Percentiles rank a stretch among this genome's conserved stretches.
Conservation (phyloP, 1,139 yeast species). For the Pichia sp. region DNA sequence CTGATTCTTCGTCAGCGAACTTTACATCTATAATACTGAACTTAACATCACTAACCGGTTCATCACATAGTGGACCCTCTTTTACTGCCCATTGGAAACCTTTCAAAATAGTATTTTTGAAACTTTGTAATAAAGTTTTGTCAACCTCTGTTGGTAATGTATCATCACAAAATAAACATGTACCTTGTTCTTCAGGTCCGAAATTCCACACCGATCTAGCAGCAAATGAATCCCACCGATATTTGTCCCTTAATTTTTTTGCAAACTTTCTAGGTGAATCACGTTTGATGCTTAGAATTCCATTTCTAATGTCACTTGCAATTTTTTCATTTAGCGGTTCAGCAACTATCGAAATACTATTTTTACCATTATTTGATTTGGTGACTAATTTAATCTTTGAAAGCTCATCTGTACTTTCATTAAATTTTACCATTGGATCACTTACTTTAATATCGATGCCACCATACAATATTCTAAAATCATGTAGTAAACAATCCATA, state of each 20-base stretch:
- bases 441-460: constrained; percentile 74
- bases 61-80: constrained; percentile 91
- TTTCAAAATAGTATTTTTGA: constrained; percentile 52
- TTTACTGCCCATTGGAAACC: constrained; percentile 82
- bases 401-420: constrained; percentile 68
- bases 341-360: constrained; percentile 64
- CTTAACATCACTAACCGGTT: constrained; percentile 64
- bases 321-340: constrained; percentile 64
- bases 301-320: constrained; percentile 51
- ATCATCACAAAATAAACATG: constrained; percentile 65
- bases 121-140: constrained; percentile 39
- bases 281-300: constrained; percentile 28
- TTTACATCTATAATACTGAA: constrained; percentile 65
- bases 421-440: constrained; percentile 73
- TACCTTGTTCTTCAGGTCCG: constrained; percentile 57
- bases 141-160: constrained; percentile 70
- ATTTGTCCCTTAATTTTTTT: constrained; percentile 48
- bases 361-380: constrained; percentile 48
- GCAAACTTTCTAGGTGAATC: constrained; percentile 35
- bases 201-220: constrained; percentile 80
- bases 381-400: constrained; percentile 65
- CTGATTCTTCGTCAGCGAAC: constrained; percentile 42
- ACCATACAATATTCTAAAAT: constrained; percentile 56
- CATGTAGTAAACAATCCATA: constrained; percentile 78
- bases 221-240: constrained; percentile 79